These are phyloP conservation scores for Fusarium sp. DNA, from an alignment of 2,329 filamentous ascomycete genomes.

Conservation along the genomic window DNA sequence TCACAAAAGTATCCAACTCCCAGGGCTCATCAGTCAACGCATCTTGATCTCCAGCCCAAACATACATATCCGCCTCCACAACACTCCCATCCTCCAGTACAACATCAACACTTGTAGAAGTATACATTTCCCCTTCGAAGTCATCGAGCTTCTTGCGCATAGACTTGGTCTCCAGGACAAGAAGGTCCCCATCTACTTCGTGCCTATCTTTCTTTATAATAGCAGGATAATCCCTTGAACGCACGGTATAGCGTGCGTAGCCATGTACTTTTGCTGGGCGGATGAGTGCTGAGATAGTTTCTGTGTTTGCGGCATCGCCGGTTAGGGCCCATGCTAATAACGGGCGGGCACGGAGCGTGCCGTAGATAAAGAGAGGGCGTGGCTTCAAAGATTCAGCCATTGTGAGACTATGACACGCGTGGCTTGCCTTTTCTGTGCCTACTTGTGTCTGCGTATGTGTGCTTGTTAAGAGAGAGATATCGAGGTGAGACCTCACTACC, in stretches of 20 bases:
- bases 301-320: slow-evolving; percentile 37
- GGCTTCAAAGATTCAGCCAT: neutral
- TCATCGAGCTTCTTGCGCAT: slow-evolving; percentile 46
- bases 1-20: slow-evolving; percentile 25
- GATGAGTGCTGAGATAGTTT: neutral
- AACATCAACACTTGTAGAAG: slow-evolving; percentile 5
- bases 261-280: slow-evolving; percentile 25
- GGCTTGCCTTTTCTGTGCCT: too few species aligned
- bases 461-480: too few species aligned
- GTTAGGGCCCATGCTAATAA: slow-evolving; percentile 42
- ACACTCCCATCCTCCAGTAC: slow-evolving; percentile 12
- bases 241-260: slow-evolving; percentile 12
- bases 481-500: too few species aligned
- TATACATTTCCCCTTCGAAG: slow-evolving; percentile 45
- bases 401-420: too few species aligned
- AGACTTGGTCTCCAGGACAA: slow-evolving; percentile 32
- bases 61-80: slow-evolving; percentile 45
- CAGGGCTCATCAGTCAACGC: slow-evolving; percentile 32
- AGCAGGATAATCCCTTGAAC: slow-evolving; percentile 40
- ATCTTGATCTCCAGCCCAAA: slow-evolving; percentile 39
- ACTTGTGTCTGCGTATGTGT: too few species aligned
- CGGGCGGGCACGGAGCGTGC: neutral
- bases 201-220: slow-evolving; percentile 9
- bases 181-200: slow-evolving; percentile 39
- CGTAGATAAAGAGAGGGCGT: neutral